A percentile compares a stretch with the other conserved stretches of the same genome.
Evolutionary conservation across 73 alveolate species (phyloP).

Genomic region (Durusdinium trenchii): DNA sequence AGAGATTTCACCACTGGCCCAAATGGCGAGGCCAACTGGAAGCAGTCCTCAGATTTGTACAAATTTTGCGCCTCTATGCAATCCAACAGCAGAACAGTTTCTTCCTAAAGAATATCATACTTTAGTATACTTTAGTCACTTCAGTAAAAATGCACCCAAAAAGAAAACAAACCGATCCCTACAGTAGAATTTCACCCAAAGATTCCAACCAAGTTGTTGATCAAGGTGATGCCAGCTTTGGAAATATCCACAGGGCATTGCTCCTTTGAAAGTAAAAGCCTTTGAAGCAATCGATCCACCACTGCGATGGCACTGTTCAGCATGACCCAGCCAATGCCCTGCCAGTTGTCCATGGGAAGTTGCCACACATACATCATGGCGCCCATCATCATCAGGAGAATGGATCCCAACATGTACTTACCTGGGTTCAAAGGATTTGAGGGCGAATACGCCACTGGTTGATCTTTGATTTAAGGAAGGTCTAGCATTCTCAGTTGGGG

Average conservation of each 20-base stretch:
- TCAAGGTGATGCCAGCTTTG: slow-evolving; percentile 32
- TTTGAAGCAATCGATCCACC: slow-evolving; percentile 50
- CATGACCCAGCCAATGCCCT: slow-evolving; percentile 73
- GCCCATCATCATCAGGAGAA: neutral
- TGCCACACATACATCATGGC: slow-evolving; percentile 49
- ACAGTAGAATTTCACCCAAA: too few species aligned
- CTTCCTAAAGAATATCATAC: too few species aligned
- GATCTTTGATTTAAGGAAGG: too few species aligned
- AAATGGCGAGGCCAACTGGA: slow-evolving; percentile 53
- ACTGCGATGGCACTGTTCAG: slow-evolving; percentile 63
- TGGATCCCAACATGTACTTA: neutral
- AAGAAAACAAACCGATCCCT: neutral
- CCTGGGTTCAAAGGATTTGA: neutral
- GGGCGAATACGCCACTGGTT: neutral
- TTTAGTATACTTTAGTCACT: too few species aligned
- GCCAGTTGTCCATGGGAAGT: slow-evolving; percentile 40
- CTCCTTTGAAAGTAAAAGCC: slow-evolving; percentile 35
- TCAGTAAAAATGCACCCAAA: neutral
- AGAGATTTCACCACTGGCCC: neutral
- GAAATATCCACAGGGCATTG: slow-evolving; percentile 54
- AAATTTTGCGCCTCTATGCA: neutral
- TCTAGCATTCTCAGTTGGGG: too few species aligned
- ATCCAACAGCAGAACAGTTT: too few species aligned
- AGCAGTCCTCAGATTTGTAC: neutral
- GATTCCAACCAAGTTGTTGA: slow-evolving; percentile 45